Percentiles rank a stretch among this genome's conserved stretches.
These are phyloP conservation scores for Phylloporus sp. DNA, from an alignment of 1,284 basidiomycete genomes.

Conservation along the genomic window DNA sequence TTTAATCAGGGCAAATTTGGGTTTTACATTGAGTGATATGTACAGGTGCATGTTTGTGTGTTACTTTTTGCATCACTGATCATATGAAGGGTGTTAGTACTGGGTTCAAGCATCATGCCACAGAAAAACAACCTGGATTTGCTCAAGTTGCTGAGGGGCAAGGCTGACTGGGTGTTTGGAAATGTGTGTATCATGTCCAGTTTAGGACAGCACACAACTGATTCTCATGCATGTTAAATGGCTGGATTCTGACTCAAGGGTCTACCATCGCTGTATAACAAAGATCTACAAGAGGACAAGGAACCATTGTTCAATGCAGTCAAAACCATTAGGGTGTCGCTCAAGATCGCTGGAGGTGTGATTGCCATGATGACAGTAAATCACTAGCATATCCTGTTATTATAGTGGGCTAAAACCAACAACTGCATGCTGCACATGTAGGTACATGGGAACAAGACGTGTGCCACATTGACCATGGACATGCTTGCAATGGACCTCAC, in stretches of 20 bases:
- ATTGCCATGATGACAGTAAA: conserved; percentile 85
- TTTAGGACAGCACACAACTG: no score
- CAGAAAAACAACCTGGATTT: conserved; percentile 99
- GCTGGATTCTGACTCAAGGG: conserved; percentile 98
- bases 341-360: conserved; percentile 95
- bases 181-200: no score
- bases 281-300: conserved; percentile 98
- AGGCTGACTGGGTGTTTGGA: conserved; percentile 94
- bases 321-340: conserved; percentile 87
- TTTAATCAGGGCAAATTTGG: conserved; percentile 97
- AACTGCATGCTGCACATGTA: conserved; percentile 35
- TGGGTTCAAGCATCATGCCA: conserved; percentile 98
- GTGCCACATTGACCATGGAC: conserved; percentile 82
- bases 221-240: conserved; percentile 57
- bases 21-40: conserved; percentile 94
- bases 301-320: conserved; percentile 96
- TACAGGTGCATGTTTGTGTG: conserved; percentile 69
- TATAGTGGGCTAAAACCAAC: neutral
- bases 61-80: neutral
- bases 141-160: conserved; percentile 92
- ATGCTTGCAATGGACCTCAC: conserved; percentile 98
- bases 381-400: neutral
- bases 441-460: conserved; percentile 93
- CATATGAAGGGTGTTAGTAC: conserved; percentile 61
- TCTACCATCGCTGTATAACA: conserved; percentile 98